Conservation (phyloP, 352 stramenopile species). For the Pythium brachiatum region DNA sequence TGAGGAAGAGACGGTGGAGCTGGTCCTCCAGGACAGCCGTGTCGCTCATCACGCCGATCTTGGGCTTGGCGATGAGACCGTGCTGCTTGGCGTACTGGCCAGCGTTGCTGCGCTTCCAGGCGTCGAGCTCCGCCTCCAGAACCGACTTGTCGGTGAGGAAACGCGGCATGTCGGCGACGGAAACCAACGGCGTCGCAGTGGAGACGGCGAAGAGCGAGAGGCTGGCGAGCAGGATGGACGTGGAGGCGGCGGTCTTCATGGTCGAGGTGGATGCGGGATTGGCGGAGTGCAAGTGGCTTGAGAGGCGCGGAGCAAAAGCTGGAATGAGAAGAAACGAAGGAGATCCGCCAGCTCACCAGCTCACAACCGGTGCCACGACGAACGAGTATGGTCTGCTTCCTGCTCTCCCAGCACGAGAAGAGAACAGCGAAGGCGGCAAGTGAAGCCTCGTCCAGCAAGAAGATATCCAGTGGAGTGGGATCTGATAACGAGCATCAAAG, state of each 20-base stretch:
- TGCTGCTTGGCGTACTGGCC: slow-evolving; percentile 49
- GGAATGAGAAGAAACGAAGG: not conserved
- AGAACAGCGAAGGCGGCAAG: too few relatives aligned
- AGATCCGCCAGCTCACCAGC: too few relatives aligned
- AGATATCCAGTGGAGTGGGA: not conserved
- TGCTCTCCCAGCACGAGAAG: too few relatives aligned
- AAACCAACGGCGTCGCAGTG: slow-evolving; percentile 21
- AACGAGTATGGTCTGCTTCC: too few relatives aligned
- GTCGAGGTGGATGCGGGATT: not conserved
- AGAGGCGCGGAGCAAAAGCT: not conserved
- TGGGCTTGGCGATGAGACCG: slow-evolving; percentile 33
- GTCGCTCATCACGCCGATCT: slow-evolving; percentile 11
- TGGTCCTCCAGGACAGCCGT: slow-evolving; percentile 33
- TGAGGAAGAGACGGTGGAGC: slow-evolving; percentile 55
- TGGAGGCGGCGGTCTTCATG: slow-evolving; percentile 26
- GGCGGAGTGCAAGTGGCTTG: not conserved
- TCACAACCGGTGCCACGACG: too few relatives aligned
- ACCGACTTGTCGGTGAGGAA: slow-evolving; percentile 44
- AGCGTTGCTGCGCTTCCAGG: slow-evolving; percentile 51
- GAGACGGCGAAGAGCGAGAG: slow-evolving; percentile 16
- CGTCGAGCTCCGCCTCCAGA: slow-evolving; percentile 39
- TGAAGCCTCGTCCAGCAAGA: not conserved
- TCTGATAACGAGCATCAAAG: not conserved
- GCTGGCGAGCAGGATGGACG: slow-evolving; percentile 28
- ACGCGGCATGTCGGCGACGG: slow-evolving; percentile 32